Conservation (phyloP, 179 eudicot genomes). For the Beta corolliflora region DNA sequence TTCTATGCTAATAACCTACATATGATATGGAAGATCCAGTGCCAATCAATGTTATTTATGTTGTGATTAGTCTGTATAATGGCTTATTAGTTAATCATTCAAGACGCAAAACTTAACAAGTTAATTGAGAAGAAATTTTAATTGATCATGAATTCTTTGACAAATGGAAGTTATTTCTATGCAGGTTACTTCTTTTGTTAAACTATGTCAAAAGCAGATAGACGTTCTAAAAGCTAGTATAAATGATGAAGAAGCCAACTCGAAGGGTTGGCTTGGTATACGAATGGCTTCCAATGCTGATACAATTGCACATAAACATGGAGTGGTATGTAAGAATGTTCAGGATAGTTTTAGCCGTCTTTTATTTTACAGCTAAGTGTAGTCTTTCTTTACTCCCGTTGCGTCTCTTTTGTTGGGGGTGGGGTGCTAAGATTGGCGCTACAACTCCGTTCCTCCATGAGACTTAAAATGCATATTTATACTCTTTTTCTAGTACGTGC, state of each 20-base stretch:
- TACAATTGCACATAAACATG: conserved; percentile 95
- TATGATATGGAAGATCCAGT: background rate
- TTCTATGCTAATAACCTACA: background rate
- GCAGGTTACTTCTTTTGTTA: conserved; percentile 82
- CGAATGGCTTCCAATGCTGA: conserved; percentile 67
- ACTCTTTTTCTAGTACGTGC: background rate
- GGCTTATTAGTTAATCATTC: background rate
- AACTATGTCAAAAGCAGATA: conserved; percentile 92
- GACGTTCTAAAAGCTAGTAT: conserved; percentile 74
- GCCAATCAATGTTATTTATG: background rate
- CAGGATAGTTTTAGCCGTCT: background rate
- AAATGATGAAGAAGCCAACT: conserved; percentile 63
- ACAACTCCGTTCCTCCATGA: background rate
- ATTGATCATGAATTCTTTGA: conserved; percentile 11
- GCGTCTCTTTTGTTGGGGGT: too few relatives aligned
- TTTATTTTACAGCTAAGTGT: background rate
- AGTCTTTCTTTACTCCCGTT: background rate
- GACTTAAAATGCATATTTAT: background rate
- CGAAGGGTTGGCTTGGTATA: conserved; percentile 90
- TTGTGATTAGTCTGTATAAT: background rate
- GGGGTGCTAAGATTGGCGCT: background rate
- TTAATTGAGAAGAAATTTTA: background rate
- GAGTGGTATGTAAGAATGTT: conserved; percentile 63
- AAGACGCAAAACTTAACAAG: background rate
- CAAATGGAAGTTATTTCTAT: conserved; percentile 19